Evolutionary conservation across 805 yeast species (phyloP).

Genomic region (Candida odintsovae): DNA sequence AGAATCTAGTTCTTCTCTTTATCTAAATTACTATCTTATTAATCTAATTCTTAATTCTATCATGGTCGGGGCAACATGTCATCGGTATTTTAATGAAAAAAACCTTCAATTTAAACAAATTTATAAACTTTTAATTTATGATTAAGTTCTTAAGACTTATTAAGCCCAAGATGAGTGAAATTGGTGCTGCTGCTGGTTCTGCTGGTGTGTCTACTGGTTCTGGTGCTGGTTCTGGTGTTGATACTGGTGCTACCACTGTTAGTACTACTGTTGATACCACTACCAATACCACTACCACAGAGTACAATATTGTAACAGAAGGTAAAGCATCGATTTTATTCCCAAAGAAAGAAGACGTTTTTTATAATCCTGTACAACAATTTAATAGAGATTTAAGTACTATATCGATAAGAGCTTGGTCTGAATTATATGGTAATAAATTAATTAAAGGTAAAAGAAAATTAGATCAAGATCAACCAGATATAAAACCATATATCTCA

Average conservation of each 20-base stretch:
- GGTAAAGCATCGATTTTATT: slow-evolving; percentile 82
- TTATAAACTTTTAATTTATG: too few species aligned
- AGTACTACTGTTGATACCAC: not conserved
- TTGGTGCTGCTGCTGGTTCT: too few species aligned
- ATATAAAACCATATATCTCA: slow-evolving; percentile 39
- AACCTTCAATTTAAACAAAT: too few species aligned
- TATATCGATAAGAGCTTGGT: slow-evolving; percentile 82
- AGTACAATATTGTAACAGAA: slow-evolving; percentile 48
- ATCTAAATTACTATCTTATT: too few species aligned
- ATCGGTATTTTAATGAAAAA: not conserved
- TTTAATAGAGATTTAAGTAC: slow-evolving; percentile 91
- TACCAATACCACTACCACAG: slow-evolving; percentile 7
- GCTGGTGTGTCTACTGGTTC: too few species aligned
- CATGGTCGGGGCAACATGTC: not conserved
- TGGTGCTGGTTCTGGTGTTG: too few species aligned
- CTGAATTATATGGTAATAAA: slow-evolving; percentile 46
- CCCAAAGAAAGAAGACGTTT: slow-evolving; percentile 78
- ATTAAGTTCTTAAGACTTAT: not conserved
- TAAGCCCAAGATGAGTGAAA: too few species aligned
- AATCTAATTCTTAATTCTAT: not conserved
- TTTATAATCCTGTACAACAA: slow-evolving; percentile 95
- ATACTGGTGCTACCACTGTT: not conserved
- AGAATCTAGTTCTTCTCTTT: too few species aligned
- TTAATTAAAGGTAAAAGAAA: slow-evolving; percentile 25
- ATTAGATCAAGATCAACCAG: slow-evolving; percentile 18